Evolutionary conservation across 257 asterid genomes (phyloP).

Genomic region (Nicotiana noctiflora): DNA sequence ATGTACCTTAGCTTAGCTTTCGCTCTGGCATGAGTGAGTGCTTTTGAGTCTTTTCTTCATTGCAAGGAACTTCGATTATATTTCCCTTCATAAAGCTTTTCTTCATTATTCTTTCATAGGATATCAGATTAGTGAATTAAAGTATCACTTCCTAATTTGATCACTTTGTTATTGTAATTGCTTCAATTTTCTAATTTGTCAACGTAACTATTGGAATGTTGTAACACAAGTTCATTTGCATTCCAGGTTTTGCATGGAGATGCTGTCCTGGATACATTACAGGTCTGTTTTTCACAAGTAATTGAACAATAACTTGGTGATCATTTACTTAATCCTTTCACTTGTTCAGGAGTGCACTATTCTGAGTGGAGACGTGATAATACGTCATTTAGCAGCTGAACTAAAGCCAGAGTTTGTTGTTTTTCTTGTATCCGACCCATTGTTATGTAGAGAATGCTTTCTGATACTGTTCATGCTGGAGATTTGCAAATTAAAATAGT

Average conservation of each 20-base stretch:
- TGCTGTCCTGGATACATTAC: conserved; percentile 83
- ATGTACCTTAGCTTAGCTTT: not conserved
- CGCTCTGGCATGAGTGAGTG: not conserved
- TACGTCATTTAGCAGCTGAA: conserved; percentile 72
- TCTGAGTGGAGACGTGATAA: conserved; percentile 92
- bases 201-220: not conserved
- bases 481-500: not conserved
- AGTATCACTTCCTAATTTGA: not conserved
- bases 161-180: not conserved
- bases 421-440: conserved; percentile 75
- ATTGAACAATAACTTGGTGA: conserved; percentile 12
- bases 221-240: conserved; percentile 11
- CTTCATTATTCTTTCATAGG: conserved; percentile 4
- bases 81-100: not conserved
- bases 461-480: not conserved
- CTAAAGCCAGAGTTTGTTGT: conserved; percentile 74
- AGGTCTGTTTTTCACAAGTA: conserved; percentile 41
- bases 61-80: not conserved
- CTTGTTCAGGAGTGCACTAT: conserved; percentile 83
- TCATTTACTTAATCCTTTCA: conserved; percentile 6
- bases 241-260: conserved; percentile 93
- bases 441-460: not conserved
- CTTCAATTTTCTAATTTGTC: not conserved
- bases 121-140: not conserved
- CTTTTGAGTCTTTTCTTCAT: not conserved